Evolutionary conservation across 768 basidiomycete genomes (phyloP).

Genomic region (Auriculariales sp.): DNA sequence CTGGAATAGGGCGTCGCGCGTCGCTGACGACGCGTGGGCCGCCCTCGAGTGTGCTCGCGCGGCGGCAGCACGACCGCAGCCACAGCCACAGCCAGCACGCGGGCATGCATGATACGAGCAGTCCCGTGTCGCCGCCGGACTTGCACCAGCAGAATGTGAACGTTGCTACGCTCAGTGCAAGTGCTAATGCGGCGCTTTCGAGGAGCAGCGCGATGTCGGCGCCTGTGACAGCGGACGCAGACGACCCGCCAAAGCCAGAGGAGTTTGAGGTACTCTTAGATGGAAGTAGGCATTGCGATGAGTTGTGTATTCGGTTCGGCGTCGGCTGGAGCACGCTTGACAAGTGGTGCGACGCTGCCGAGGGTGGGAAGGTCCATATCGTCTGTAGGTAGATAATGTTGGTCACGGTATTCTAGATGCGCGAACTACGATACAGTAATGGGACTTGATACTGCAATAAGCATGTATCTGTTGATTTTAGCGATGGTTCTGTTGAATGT

Average conservation of each 20-base stretch:
- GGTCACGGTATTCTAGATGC: too few relatives aligned
- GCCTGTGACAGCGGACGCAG: conserved; percentile 6
- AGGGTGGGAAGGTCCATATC: conserved; percentile 19
- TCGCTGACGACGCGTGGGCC: background rate
- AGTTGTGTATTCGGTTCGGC: conserved; percentile 70
- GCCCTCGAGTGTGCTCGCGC: background rate
- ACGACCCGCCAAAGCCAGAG: conserved; percentile 26
- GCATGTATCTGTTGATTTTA: too few relatives aligned
- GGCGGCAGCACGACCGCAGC: background rate
- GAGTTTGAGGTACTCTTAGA: conserved; percentile 52
- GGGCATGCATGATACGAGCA: conserved; percentile 7
- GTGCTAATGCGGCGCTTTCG: too few relatives aligned
- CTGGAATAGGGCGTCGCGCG: background rate
- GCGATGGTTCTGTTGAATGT: too few relatives aligned
- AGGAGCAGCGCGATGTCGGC: conserved; percentile 15
- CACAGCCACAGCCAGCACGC: conserved; percentile 8
- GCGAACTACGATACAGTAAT: too few relatives aligned
- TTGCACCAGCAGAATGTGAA: conserved; percentile 37
- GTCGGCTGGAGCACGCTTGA: conserved; percentile 74
- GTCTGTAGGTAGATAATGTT: background rate
- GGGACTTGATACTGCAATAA: too few relatives aligned
- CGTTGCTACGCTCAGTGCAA: conserved; percentile 40
- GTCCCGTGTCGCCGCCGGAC: conserved; percentile 14
- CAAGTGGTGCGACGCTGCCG: conserved; percentile 48
- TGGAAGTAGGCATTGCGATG: conserved; percentile 87